A percentile compares a stretch with the other conserved stretches of the same genome.
phyloP scores from a whole-genome alignment of 129 eudicot genomes.

The Tagetes patula region DNA sequence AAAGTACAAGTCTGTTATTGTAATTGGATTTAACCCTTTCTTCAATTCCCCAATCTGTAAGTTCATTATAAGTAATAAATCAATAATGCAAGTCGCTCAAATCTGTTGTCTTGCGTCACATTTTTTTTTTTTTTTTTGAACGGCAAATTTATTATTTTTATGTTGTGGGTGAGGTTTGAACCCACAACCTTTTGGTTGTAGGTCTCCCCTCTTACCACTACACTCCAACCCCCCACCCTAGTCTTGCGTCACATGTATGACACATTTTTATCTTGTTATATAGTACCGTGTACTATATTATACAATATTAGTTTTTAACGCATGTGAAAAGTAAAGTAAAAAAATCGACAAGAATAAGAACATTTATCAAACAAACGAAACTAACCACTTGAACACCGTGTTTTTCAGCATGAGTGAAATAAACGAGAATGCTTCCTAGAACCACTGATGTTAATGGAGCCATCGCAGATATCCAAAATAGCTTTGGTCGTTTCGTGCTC shows the following conservation, averaged over 20 bases:
- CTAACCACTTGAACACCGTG: slow-evolving; percentile 97
- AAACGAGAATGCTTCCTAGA: slow-evolving; percentile 78
- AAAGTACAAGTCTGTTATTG: slow-evolving; percentile 66
- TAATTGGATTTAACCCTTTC: slow-evolving; percentile 83
- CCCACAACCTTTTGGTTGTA: too few species aligned
- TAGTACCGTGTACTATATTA: too few species aligned
- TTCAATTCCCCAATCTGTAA: slow-evolving; percentile 77
- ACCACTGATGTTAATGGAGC: slow-evolving; percentile 90
- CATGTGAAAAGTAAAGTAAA: neutral
- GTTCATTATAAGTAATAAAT: too few species aligned
- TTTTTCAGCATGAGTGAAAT: slow-evolving; percentile 86
- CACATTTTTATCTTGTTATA: neutral
- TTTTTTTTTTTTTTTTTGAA: too few species aligned
- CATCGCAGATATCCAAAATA: slow-evolving; percentile 93
- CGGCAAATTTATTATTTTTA: too few species aligned
- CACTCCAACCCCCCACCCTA: too few species aligned
- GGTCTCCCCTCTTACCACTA: too few species aligned
- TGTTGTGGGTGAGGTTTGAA: too few species aligned
- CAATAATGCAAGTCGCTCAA: too few species aligned
- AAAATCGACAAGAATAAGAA: neutral
- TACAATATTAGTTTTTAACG: neutral
- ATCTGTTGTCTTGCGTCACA: neutral
- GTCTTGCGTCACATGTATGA: neutral
- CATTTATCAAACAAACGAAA: neutral
- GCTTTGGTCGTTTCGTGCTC: slow-evolving; percentile 68